phyloP scores from a whole-genome alignment of 768 basidiomycete genomes.

The Tricholoma sp. region DNA sequence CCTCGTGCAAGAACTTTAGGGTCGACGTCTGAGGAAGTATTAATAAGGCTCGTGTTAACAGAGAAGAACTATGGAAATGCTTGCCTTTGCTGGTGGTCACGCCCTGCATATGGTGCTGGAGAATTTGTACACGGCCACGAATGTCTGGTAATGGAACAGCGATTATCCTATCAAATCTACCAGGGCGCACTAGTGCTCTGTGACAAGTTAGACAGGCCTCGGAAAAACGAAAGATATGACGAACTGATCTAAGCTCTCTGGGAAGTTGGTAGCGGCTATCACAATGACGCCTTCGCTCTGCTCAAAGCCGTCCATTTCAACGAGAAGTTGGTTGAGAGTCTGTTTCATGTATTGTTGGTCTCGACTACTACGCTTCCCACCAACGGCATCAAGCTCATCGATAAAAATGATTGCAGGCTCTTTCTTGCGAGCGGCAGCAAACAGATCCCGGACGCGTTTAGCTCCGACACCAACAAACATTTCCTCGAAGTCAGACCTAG shows the following conservation, averaged over 20 bases:
- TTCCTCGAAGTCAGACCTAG: conserved; percentile 91
- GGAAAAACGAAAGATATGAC: conserved; percentile 1
- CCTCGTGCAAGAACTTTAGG: conserved; percentile 86
- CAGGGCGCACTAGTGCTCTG: conserved; percentile 92
- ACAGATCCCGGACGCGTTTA: conserved; percentile 92
- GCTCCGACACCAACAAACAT: conserved; percentile 97
- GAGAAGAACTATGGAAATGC: conserved; percentile 8
- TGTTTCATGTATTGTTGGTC: conserved; percentile 91
- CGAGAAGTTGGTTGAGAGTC: conserved; percentile 92
- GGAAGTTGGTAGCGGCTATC: conserved; percentile 97
- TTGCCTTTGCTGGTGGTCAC: conserved; percentile 60
- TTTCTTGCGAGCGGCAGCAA: conserved; percentile 89
- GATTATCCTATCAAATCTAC: conserved; percentile 92
- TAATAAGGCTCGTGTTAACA: conserved; percentile 9
- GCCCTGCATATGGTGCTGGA: conserved; percentile 85
- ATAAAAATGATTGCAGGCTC: conserved; percentile 98
- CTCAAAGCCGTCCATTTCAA: conserved; percentile 96
- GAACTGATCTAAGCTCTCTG: conserved; percentile 87
- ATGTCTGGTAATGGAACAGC: conserved; percentile 94
- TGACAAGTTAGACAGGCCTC: conserved; percentile 5
- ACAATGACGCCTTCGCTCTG: conserved; percentile 93
- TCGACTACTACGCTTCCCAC: conserved; percentile 78
- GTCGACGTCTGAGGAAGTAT: conserved; percentile 58
- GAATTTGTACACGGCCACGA: conserved; percentile 87
- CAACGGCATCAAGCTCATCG: conserved; percentile 93